A percentile compares a stretch with the other conserved stretches of the same genome.
Evolutionary conservation across 78 protist species (phyloP).

Genomic region (Isochrysis galbana): DNA sequence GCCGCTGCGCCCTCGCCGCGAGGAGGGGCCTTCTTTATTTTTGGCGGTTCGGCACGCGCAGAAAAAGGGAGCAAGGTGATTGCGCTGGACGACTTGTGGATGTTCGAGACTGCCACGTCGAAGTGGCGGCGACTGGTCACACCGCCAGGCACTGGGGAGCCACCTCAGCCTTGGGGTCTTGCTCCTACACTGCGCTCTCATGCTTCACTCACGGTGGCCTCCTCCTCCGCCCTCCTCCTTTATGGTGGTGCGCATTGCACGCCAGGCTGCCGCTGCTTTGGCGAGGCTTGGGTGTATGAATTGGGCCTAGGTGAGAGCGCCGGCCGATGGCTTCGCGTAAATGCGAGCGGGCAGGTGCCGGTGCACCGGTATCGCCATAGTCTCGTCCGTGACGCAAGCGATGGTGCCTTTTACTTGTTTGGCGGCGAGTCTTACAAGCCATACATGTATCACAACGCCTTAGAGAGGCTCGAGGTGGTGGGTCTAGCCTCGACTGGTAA

Average conservation of each 20-base stretch:
- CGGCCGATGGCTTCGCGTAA: background rate
- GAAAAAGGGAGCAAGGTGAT: background rate
- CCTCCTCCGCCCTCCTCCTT: background rate
- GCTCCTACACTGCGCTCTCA: background rate
- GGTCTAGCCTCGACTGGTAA: no score
- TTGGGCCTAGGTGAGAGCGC: background rate
- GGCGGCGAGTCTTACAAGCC: background rate
- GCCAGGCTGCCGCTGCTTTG: background rate
- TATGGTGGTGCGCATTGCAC: background rate
- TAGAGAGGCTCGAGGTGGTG: background rate
- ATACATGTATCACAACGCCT: background rate
- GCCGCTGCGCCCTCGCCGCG: no score
- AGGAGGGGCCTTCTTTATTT: background rate
- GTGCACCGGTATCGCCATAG: background rate
- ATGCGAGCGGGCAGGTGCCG: background rate
- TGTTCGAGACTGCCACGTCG: background rate
- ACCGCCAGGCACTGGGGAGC: no score
- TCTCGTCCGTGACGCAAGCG: background rate
- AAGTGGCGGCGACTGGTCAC: background rate
- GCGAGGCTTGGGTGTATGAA: background rate
- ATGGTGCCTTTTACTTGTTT: background rate
- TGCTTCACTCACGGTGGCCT: background rate
- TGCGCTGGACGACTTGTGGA: background rate
- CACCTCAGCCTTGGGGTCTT: no score
- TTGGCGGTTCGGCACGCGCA: background rate